Base-by-base conservation (phyloP, 768 basidiomycete species). In the Boletus sp. region DNA sequence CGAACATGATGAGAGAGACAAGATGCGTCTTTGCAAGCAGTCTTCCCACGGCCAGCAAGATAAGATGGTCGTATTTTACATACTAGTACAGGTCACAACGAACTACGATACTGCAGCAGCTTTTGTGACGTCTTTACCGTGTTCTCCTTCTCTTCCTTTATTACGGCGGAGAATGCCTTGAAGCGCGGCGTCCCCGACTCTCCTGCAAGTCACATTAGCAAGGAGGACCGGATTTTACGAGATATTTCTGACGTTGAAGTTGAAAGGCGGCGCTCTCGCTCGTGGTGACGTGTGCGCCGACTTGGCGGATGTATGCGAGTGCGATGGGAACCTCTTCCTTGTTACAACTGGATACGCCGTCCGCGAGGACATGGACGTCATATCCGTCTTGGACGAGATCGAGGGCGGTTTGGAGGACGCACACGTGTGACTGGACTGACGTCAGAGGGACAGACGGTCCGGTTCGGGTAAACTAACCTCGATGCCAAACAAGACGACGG, bases 311-410 rank as follows among this genome's bases (percentile, higher is more conserved):
- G 50, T 82, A 77, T 1, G 80, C 84, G 37, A 94, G 75, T 0
- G 93, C 92, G 61, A 87, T 75, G 14, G 87, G 84, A 0, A 94
- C 79, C 69, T 97, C 94, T 59, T 87, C 87, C 47, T 78, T 77
- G 73, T 94, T 92, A 62, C 83, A 86, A 32, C 87, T 90, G 3
- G 90, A 92, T 15, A 95, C 86, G 15, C 86, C 92, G 65, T 97
- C 94, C 2, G 89, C 91, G 24, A 93, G 74, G 39, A 94, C 79
- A 68, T 90, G 83, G 7, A 90, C 84, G 56, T 78, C 68, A 44
- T 78, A 80, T 0, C 76, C 77, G 1, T 32, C 61, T 44, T 76
- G 66, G 4, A 89, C 70, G 12, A 96, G 79, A 57, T 89, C 86
- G 17, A 94, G 75, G 0, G 87, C 79, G 0, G 92, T 90, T 71